Percentiles rank a stretch among this genome's conserved stretches.
Conservation (phyloP, 2,329 filamentous ascomycete species). For the Ophiocordyceps unilateralis region DNA sequence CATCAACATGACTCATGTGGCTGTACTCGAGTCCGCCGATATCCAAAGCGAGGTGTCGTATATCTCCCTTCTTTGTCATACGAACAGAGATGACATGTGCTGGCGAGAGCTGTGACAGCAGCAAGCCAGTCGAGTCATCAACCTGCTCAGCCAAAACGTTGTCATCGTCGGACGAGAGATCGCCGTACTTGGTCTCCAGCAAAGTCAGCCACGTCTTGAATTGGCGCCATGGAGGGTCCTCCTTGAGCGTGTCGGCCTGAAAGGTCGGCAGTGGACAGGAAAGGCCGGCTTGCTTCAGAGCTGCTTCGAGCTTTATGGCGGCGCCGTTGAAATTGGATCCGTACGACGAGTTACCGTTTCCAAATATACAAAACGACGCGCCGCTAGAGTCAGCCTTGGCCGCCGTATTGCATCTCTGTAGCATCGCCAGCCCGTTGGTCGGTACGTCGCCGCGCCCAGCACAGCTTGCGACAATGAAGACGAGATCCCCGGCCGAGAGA, state of each 20-base stretch:
- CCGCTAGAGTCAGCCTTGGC: background rate
- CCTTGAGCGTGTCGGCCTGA: constrained; percentile 1
- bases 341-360: constrained; percentile 1
- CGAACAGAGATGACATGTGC: background rate
- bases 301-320: background rate
- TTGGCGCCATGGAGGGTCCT: constrained; percentile 1
- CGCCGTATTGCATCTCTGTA: background rate
- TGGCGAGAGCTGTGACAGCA: constrained; percentile 1
- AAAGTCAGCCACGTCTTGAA: background rate
- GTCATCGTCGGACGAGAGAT: background rate
- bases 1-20: constrained; percentile 2
- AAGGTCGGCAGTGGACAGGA: background rate
- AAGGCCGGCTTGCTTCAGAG: background rate
- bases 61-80: background rate
- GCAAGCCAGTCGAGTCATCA: background rate
- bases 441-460: constrained; percentile 1
- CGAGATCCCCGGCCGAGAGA: background rate
- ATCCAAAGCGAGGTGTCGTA: background rate
- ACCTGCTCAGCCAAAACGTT: background rate
- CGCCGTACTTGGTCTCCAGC: background rate
- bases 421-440: background rate
- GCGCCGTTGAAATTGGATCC: constrained; percentile 1
- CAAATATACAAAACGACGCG: constrained; percentile 1
- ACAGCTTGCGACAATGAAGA: constrained; percentile 1
- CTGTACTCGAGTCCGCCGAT: constrained; percentile 1